These are phyloP conservation scores for Tubosaeta sp. DNA, from an alignment of 768 basidiomycete genomes.

Conservation along the genomic window DNA sequence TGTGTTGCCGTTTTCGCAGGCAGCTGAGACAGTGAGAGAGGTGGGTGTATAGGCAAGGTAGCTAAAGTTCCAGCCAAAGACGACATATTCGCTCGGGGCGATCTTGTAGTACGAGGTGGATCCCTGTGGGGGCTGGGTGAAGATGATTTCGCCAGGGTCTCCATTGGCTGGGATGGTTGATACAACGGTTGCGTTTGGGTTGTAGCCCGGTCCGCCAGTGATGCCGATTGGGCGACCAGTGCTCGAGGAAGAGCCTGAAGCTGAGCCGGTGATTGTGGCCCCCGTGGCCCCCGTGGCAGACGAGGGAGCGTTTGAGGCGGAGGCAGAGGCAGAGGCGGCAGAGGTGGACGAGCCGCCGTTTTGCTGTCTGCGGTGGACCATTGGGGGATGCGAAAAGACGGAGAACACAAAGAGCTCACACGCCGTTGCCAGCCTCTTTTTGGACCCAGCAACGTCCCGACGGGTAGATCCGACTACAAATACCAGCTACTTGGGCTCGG, in stretches of 20 bases:
- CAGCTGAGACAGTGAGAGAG: constrained; percentile 57
- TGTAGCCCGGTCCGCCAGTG: constrained; percentile 25
- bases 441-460: not conserved
- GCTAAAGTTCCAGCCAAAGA: constrained; percentile 76
- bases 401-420: constrained; percentile 9
- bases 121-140: constrained; percentile 56
- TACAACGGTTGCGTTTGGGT: constrained; percentile 17
- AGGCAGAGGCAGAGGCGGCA: not conserved
- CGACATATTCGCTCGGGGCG: constrained; percentile 49
- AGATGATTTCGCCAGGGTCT: constrained; percentile 41
- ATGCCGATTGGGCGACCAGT: constrained; percentile 12
- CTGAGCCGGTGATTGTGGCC: not conserved
- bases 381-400: not conserved
- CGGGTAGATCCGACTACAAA: not conserved
- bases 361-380: constrained; percentile 27
- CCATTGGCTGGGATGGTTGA: constrained; percentile 35
- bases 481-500: constrained; percentile 45
- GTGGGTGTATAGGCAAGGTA: constrained; percentile 48
- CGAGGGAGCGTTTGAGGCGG: not conserved
- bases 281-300: not conserved
- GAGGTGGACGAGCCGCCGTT: not conserved
- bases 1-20: constrained; percentile 64
- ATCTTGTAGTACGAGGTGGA: constrained; percentile 67
- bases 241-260: not conserved
- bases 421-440: constrained; percentile 13